Conservation (phyloP, 1,284 basidiomycete species). For the Taiwanofungus camphoratus region DNA sequence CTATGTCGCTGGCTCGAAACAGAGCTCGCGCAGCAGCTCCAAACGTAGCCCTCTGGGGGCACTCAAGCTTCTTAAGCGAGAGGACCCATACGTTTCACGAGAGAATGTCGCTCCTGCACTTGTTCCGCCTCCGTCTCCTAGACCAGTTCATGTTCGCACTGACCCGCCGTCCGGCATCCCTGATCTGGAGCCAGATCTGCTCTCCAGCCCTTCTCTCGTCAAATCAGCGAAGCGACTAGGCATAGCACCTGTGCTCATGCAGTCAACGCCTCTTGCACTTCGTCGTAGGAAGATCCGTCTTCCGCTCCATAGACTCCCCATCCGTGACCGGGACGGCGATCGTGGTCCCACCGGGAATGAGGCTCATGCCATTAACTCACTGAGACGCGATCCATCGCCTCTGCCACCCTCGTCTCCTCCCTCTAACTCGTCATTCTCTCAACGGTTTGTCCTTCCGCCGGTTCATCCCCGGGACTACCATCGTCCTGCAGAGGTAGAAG, state of each 20-base stretch:
- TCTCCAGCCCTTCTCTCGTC: conserved; percentile 5
- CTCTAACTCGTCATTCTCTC: not conserved
- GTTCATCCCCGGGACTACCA: not conserved
- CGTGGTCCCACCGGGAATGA: not conserved
- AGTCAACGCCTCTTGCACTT: conserved; percentile 8
- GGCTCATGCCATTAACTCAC: not conserved
- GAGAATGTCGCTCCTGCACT: not conserved
- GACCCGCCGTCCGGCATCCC: not conserved
- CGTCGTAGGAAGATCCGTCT: not conserved
- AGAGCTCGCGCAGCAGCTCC: not conserved
- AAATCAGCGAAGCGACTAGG: not conserved
- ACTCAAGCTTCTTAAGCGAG: not conserved
- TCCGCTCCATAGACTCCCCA: conserved; percentile 1
- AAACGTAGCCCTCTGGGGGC: not conserved
- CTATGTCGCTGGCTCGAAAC: not conserved
- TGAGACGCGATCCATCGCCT: conserved; percentile 5
- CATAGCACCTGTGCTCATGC: not conserved
- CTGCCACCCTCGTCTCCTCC: conserved; percentile 10
- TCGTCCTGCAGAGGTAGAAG: not conserved
- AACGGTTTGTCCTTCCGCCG: not conserved
- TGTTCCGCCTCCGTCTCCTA: not conserved
- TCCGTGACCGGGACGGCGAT: not conserved
- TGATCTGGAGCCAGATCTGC: conserved; percentile 2
- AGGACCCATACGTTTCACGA: not conserved
- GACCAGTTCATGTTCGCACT: not conserved